Conservation (phyloP, 2,329 filamentous ascomycete genomes). For the Cytospora paraplurivora region DNA sequence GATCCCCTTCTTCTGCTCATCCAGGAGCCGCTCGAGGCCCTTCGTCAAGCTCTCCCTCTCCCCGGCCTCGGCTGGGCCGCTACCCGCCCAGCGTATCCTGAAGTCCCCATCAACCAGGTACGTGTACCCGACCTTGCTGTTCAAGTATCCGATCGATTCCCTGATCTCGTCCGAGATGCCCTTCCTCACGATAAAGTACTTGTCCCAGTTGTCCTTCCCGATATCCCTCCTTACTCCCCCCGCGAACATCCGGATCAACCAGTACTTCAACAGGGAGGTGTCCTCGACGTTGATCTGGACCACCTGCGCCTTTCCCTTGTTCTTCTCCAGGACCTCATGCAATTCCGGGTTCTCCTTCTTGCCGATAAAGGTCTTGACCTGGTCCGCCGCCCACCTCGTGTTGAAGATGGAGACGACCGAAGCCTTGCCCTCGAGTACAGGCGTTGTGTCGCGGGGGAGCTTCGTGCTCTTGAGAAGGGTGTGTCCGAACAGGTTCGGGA, state of each 20-base stretch:
- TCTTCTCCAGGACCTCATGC: constrained; percentile 58
- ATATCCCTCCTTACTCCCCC: constrained; percentile 53
- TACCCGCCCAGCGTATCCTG: constrained; percentile 92
- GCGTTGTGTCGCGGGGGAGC: constrained; percentile 68
- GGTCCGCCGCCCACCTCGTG: constrained; percentile 81
- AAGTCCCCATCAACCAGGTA: constrained; percentile 88
- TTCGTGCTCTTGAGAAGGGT: constrained; percentile 65
- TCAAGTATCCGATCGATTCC: constrained; percentile 71
- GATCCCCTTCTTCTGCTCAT: constrained; percentile 52
- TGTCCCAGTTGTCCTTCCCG: constrained; percentile 55
- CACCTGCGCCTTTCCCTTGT: constrained; percentile 64
- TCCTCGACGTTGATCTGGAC: constrained; percentile 90
- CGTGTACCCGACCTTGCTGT: constrained; percentile 90
- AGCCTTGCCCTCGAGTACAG: constrained; percentile 70
- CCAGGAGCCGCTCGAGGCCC: constrained; percentile 63
- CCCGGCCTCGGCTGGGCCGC: constrained; percentile 64
- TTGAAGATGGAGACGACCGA: constrained; percentile 81
- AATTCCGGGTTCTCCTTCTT: constrained; percentile 69
- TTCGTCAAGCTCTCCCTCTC: constrained; percentile 70
- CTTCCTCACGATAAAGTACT: constrained; percentile 63
- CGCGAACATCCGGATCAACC: constrained; percentile 60
- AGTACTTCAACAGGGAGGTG: constrained; percentile 64
- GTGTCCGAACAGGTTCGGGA: constrained; percentile 85
- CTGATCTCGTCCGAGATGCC: constrained; percentile 63
- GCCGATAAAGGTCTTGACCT: constrained; percentile 72